phyloP scores from a whole-genome alignment of 2,329 filamentous ascomycete genomes.

The Fusarium sp. region DNA sequence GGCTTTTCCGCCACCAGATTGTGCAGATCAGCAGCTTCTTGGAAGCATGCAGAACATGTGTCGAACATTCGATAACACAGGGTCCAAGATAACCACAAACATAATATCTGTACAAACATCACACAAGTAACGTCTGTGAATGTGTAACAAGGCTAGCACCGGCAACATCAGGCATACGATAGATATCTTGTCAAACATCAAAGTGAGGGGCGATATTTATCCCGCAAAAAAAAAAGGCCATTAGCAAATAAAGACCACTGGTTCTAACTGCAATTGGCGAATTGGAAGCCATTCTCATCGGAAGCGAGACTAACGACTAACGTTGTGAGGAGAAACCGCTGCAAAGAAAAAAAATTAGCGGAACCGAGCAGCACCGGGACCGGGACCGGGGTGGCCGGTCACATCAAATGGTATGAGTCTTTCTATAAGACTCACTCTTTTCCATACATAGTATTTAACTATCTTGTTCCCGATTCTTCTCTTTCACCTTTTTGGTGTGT shows the following conservation, averaged over 20 bases:
- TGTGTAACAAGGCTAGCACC: conserved; percentile 5
- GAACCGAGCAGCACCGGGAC: conserved; percentile 24
- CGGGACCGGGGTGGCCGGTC: conserved; percentile 37
- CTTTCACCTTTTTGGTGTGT: background rate
- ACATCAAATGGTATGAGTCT: conserved; percentile 17
- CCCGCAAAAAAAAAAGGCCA: conserved; percentile 31
- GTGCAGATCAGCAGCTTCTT: conserved; percentile 22
- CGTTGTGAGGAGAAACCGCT: conserved; percentile 4
- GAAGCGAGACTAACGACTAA: conserved; percentile 5
- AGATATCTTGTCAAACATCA: background rate
- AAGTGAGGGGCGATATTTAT: conserved; percentile 38
- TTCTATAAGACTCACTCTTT: conserved; percentile 25
- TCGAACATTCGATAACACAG: conserved; percentile 42
- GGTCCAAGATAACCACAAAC: background rate
- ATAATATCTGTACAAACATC: background rate
- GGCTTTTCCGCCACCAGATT: conserved; percentile 26
- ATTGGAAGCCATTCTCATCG: conserved; percentile 1
- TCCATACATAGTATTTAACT: background rate
- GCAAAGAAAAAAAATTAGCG: conserved; percentile 28
- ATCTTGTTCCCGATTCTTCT: background rate
- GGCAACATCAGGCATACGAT: conserved; percentile 16
- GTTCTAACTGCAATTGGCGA: conserved; percentile 27
- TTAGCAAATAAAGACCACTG: conserved; percentile 5
- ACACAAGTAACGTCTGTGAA: background rate
- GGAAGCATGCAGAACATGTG: conserved; percentile 29